These are phyloP conservation scores for Oxytropis ochrocephala DNA, from an alignment of 306 rosid species.

Conservation along the genomic window DNA sequence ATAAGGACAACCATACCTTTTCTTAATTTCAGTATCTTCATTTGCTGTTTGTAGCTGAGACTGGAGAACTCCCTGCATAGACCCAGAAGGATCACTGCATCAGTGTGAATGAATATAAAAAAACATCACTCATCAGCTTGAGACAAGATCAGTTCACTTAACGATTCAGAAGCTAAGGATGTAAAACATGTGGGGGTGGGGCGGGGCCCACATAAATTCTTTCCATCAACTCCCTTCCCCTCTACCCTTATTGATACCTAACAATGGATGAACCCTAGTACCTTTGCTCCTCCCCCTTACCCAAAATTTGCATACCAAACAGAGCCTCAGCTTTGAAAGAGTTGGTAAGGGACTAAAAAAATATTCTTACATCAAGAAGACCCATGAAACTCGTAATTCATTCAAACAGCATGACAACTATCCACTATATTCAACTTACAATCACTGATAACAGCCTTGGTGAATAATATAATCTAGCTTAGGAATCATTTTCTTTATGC, in stretches of 20 bases:
- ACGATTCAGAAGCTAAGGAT: slow-evolving; percentile 2
- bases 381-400: neutral
- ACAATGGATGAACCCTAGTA: neutral
- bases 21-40: slow-evolving; percentile 70
- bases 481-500: neutral
- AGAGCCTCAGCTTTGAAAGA: neutral
- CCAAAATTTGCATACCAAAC: neutral
- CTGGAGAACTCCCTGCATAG: slow-evolving; percentile 71
- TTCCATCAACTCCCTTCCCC: neutral
- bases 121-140: neutral
- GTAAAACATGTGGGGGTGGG: neutral
- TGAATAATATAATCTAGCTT: neutral
- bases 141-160: slow-evolving; percentile 1
- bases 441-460: neutral
- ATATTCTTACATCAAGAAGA: neutral
- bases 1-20: slow-evolving; percentile 41
- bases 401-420: neutral
- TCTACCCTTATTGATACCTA: neutral
- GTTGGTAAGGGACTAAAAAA: neutral
- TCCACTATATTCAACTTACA: neutral
- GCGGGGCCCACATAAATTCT: neutral
- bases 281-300: neutral
- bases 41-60: slow-evolving; percentile 77
- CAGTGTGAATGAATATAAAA: neutral
- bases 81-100: slow-evolving; percentile 15